Evolutionary conservation across 257 asterid species (phyloP), one percentile per base, ranked within the genome.

Genomic region (Anisodus tanguticus): DNA sequence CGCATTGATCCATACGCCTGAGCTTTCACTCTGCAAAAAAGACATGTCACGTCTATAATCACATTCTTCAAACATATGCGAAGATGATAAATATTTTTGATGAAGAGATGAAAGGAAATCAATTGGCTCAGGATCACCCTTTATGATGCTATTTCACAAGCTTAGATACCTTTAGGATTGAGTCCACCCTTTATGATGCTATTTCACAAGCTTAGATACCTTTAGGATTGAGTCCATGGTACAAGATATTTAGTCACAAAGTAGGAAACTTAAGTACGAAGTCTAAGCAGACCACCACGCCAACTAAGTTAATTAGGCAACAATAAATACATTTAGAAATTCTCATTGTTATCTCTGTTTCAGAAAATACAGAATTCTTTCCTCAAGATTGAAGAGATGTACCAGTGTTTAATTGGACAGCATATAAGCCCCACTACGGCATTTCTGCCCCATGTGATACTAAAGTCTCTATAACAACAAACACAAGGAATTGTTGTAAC

Each of bases 1-100:
- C 58, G 91, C 80, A 17, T 94, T 81, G 69, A 86, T 90, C 99
- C 99, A 95, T 68, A 90, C 89, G 49, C 97, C 97, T 41, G 95
- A 87, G 68, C 97, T 93, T 88, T 94, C 98, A 83, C 90, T 92
- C 98, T 95, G 95, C 87, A 80, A 87, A 78, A 15, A 19, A 62
- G 31, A 53, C 11, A 84, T 2, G 79, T 57, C 79, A 62, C 84
- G 76, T 47, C 19, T 43, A 81, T 76, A 37, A 59, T 76, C 63
- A 82, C 74, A 80, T 58, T 84, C 79, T 57, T 84, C 84, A 74
- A 43, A 26, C 43, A 64, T 77, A 64, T 13, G 3, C 17, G 41
- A 19, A 35, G 11, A 55, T 53, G 57, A 26, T 10, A 66, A 19
- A 63, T 45, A 51, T 37, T 10, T 35, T 59, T 58, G 9, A 51